A percentile compares a stretch with the other conserved stretches of the same genome.
Conservation (phyloP, 2,329 filamentous ascomycete species). For the Ophiocordyceps australis region DNA sequence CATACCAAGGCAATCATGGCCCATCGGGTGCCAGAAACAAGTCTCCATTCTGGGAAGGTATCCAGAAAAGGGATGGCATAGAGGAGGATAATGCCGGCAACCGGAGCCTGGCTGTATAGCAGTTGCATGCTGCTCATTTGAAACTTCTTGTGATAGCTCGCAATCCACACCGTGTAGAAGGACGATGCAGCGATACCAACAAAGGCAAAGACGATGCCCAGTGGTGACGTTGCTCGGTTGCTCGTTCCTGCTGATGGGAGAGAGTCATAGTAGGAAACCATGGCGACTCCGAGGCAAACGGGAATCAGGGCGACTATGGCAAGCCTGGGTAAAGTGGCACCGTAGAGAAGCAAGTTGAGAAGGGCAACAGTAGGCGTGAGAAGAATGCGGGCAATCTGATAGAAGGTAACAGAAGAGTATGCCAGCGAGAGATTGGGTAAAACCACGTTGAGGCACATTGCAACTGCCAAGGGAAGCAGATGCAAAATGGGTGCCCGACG, state of each 20-base stretch:
- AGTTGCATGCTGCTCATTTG: slow-evolving; percentile 52
- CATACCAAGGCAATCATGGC: slow-evolving; percentile 39
- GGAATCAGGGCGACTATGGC: slow-evolving; percentile 38
- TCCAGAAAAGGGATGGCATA: slow-evolving; percentile 51
- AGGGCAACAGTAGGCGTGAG: slow-evolving; percentile 46
- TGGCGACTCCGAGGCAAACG: slow-evolving; percentile 44
- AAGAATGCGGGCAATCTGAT: slow-evolving; percentile 50
- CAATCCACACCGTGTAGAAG: slow-evolving; percentile 52
- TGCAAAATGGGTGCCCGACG: slow-evolving; percentile 33
- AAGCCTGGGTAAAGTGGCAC: slow-evolving; percentile 30
- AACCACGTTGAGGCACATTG: slow-evolving; percentile 53
- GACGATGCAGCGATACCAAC: slow-evolving; percentile 45
- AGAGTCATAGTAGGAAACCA: slow-evolving; percentile 54
- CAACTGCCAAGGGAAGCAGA: slow-evolving; percentile 44
- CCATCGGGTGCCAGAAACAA: slow-evolving; percentile 32
- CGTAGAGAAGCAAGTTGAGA: slow-evolving; percentile 46
- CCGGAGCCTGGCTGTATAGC: slow-evolving; percentile 48
- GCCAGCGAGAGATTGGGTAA: slow-evolving; percentile 50
- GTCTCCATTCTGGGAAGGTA: slow-evolving; percentile 36
- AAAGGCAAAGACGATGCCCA: slow-evolving; percentile 48
- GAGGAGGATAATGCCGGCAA: slow-evolving; percentile 42
- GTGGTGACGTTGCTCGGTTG: slow-evolving; percentile 33
- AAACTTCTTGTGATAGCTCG: slow-evolving; percentile 44
- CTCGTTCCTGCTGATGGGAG: slow-evolving; percentile 24
- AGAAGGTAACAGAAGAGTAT: slow-evolving; percentile 51